Evolutionary conservation across 495 filamentous ascomycete species (phyloP), one percentile per base, ranked within the genome.

Genomic region (Podospora sp.): DNA sequence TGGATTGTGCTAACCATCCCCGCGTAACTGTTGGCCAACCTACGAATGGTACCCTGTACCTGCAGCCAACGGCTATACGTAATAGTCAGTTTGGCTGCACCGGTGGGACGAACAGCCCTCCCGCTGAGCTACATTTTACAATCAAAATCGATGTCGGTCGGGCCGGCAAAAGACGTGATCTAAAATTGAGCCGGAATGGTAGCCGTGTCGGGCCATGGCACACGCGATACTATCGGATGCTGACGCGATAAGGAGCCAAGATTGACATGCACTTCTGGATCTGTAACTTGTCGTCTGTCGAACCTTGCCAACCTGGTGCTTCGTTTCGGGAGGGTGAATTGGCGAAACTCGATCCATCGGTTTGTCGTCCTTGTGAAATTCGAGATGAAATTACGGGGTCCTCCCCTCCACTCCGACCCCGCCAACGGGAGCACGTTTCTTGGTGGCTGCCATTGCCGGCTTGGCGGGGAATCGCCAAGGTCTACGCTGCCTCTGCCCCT

Each of bases 81-180:
- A 33, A 33, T 46, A 46, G 16, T 14, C 40, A 46, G 11, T 46
- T n/a, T 18, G 16, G 40, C 40, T 46, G 16, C 40, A 11, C 40
- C 40, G 16, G 11, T 46, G 11, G 40, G 2, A 14, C 20, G 16
- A 46, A 46, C 40, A 46, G 40, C 40, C 2, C 14, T 12, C 40
- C 16, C 11, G 40, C 11, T 46, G 40, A 46, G 40, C 11, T 46
- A 11, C 40, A 46, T 46, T 46, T 12, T 14, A 11, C 40, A 46
- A 46, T 46, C 40, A 46, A 46, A 6, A 46, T 46, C 12, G 33
- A 46, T 2, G 40, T 46, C 40, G 11, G 8, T 16, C 8, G 6
- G 52, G 24, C 52, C 52, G 52, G 52, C 52, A 55, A 55, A 55
- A 55, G 21, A 55, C 52, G 20, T 12, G 21, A 9, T 22, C 52